phyloP scores from a whole-genome alignment of 805 yeast species.

The Cyberlindnera veronae region DNA sequence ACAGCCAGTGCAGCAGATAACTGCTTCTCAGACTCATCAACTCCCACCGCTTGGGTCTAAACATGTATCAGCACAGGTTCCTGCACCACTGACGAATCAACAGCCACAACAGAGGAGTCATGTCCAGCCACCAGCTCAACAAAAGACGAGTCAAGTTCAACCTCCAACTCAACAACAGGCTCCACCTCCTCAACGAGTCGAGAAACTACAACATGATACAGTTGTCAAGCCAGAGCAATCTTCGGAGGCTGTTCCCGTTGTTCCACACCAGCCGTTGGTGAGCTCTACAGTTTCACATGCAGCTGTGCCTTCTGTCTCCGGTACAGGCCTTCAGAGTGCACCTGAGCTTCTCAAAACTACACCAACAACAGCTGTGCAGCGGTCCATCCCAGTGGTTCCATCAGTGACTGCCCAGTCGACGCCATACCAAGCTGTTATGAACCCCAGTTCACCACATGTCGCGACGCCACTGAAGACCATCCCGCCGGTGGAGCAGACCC shows the following conservation, averaged over 20 bases:
- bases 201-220: not conserved
- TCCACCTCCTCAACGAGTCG: not conserved
- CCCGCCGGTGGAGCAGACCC: not conserved
- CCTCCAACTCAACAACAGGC: not conserved
- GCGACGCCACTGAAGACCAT: not conserved
- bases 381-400: not conserved
- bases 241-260: not conserved
- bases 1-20: conserved; percentile 1
- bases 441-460: conserved; percentile 3
- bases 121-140: not conserved
- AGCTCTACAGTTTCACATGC: no score
- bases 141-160: not conserved
- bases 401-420: conserved; percentile 8
- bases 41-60: no score
- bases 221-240: not conserved
- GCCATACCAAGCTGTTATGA: conserved; percentile 1
- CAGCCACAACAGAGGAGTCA: not conserved
- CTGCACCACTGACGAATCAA: conserved; percentile 1
- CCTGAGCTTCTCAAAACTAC: conserved; percentile 6
- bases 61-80: no score
- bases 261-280: no score
- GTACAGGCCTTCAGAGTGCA: conserved; percentile 2
- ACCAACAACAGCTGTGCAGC: not conserved
- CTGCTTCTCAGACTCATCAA: conserved; percentile 1
- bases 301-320: no score